phyloP scores from a whole-genome alignment of 164 flowering plant genomes.

The Protea cynaroides region DNA sequence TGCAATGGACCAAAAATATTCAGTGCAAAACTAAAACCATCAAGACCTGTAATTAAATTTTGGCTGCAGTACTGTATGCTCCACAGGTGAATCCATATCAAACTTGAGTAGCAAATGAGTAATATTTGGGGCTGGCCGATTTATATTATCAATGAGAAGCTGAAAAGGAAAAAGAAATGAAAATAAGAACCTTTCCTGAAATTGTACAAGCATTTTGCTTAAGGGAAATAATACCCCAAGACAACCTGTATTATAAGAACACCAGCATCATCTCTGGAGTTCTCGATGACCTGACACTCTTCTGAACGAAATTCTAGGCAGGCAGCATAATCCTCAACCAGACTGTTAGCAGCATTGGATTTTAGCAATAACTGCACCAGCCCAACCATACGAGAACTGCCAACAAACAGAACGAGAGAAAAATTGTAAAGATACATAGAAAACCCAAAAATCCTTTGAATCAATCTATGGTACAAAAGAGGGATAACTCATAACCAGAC shows the following conservation, averaged over 20 bases:
- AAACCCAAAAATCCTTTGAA: neutral
- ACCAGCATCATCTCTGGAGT: constrained; percentile 70
- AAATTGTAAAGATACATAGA: neutral
- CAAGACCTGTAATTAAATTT: constrained; percentile 89
- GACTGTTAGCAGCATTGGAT: constrained; percentile 58
- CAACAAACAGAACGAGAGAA: constrained; percentile 1
- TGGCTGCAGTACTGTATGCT: constrained; percentile 81
- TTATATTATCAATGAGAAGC: constrained; percentile 89
- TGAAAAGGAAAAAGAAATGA: constrained; percentile 22
- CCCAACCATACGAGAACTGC: constrained; percentile 89
- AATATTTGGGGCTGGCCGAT: constrained; percentile 88
- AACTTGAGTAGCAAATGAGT: constrained; percentile 89
- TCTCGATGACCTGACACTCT: constrained; percentile 63
- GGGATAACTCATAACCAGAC: no score
- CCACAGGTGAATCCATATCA: constrained; percentile 75
- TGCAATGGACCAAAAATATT: neutral
- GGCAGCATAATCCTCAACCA: constrained; percentile 96
- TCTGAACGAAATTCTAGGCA: constrained; percentile 86
- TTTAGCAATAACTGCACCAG: constrained; percentile 78
- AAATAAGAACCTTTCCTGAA: constrained; percentile 6
- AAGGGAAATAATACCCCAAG: neutral
- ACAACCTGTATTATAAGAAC: constrained; percentile 83
- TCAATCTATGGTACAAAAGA: neutral
- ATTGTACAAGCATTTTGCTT: constrained; percentile 7
- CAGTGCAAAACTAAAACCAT: constrained; percentile 3